These are phyloP conservation scores for Terana coerulea DNA, from an alignment of 768 basidiomycete species.

Conservation along the genomic window DNA sequence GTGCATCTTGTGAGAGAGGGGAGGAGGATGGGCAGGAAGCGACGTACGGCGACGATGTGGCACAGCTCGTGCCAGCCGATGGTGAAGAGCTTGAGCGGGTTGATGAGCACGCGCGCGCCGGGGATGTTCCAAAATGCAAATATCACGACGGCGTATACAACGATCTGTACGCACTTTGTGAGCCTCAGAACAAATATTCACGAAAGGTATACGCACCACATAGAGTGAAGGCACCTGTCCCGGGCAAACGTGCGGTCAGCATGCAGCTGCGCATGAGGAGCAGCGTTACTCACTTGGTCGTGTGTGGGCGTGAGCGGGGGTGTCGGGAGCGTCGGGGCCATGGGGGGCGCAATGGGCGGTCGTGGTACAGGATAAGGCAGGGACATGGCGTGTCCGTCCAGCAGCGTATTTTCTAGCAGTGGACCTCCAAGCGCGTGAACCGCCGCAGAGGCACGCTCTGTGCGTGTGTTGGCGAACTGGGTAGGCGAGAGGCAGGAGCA, in stretches of 20 bases:
- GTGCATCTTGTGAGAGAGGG: neutral
- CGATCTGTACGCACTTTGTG: conserved; percentile 50
- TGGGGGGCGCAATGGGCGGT: conserved; percentile 29
- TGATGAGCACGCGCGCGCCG: conserved; percentile 71
- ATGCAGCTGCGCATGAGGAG: conserved; percentile 12
- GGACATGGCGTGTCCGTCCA: conserved; percentile 20
- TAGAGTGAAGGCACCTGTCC: conserved; percentile 69
- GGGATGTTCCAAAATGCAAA: conserved; percentile 90
- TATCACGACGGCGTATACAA: conserved; percentile 82
- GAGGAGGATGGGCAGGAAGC: neutral
- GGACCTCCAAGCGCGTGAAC: no score
- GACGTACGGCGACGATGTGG: conserved; percentile 70
- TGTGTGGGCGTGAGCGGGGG: conserved; percentile 58
- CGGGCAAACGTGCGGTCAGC: conserved; percentile 10
- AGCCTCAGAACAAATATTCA: neutral
- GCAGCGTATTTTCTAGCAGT: conserved; percentile 4
- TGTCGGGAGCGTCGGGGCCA: conserved; percentile 33
- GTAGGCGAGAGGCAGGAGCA: neutral
- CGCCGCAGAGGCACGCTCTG: no score
- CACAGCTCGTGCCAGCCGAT: conserved; percentile 90
- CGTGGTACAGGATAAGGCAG: conserved; percentile 30
- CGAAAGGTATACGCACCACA: conserved; percentile 49
- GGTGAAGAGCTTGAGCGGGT: conserved; percentile 81
- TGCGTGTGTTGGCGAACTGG: no score
- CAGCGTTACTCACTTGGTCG: conserved; percentile 56